Evolutionary conservation across 352 stramenopile species (phyloP).

Genomic region (Phytophthora aleatoria): DNA sequence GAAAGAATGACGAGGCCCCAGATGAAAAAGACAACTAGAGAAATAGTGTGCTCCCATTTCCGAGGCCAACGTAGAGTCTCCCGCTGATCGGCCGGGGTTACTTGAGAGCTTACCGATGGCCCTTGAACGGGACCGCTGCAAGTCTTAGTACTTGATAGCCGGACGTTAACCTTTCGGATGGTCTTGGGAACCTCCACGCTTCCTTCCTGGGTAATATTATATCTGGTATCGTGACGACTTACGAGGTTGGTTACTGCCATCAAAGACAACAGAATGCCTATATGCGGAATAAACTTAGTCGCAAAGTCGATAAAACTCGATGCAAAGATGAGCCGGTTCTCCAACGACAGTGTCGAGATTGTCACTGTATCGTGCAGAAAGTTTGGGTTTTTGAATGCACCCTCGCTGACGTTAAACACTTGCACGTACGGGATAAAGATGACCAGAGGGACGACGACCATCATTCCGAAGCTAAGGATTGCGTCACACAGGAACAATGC

Average conservation of each 20-base stretch:
- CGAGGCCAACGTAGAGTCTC: background rate
- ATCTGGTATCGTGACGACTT: background rate
- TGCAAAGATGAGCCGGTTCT: constrained; percentile 18
- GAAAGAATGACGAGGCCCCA: background rate
- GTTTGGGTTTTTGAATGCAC: constrained; percentile 7
- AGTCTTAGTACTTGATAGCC: background rate
- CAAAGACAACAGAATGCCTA: constrained; percentile 18
- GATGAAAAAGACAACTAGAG: background rate
- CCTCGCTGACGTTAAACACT: constrained; percentile 10
- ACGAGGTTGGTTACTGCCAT: constrained; percentile 13
- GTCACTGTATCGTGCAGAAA: constrained; percentile 12
- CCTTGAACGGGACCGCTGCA: background rate
- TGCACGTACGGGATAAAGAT: constrained; percentile 23
- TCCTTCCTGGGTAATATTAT: background rate
- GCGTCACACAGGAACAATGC: constrained; percentile 13
- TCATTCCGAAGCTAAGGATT: constrained; percentile 23
- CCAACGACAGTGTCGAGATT: constrained; percentile 16
- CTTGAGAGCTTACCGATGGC: background rate
- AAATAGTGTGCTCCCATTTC: background rate
- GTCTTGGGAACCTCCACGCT: too few relatives aligned
- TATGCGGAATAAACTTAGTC: constrained; percentile 19
- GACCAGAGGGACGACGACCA: constrained; percentile 18
- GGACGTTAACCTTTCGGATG: background rate
- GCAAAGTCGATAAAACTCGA: constrained; percentile 10
- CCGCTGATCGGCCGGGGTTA: background rate